Percentiles rank a stretch among this genome's conserved stretches.
Evolutionary conservation across 805 yeast genomes (phyloP).

Genomic region (Cyberlindnera americana): DNA sequence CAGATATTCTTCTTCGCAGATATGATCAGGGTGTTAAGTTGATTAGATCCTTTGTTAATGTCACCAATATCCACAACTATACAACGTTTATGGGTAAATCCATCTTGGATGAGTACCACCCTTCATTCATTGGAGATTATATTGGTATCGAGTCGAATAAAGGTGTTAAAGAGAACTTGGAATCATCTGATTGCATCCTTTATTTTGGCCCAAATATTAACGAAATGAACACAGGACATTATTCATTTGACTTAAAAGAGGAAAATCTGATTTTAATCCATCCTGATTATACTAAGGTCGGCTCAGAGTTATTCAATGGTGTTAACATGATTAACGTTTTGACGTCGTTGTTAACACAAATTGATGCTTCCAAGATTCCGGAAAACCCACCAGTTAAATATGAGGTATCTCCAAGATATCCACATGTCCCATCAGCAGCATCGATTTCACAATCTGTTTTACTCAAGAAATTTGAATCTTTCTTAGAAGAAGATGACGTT

Average conservation of each 20-base stretch:
- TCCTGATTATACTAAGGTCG: constrained; percentile 50
- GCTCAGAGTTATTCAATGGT: constrained; percentile 36
- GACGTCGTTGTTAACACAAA: constrained; percentile 34
- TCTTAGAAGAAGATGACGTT: constrained; percentile 59
- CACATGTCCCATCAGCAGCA: constrained; percentile 27
- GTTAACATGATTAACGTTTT: constrained; percentile 51
- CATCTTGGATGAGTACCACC: constrained; percentile 63
- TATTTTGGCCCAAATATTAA: constrained; percentile 65
- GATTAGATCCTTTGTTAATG: constrained; percentile 45
- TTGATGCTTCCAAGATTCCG: constrained; percentile 33
- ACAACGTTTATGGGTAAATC: constrained; percentile 71
- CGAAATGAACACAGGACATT: constrained; percentile 70
- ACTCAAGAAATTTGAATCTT: constrained; percentile 37
- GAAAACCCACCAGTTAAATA: constrained; percentile 10
- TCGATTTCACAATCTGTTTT: constrained; percentile 45
- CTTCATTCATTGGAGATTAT: constrained; percentile 67
- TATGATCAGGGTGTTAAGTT: constrained; percentile 42
- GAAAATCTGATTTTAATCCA: constrained; percentile 46
- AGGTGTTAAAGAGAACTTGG: constrained; percentile 45
- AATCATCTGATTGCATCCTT: constrained; percentile 62
- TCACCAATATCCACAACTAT: constrained; percentile 48
- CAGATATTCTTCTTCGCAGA: constrained; percentile 68
- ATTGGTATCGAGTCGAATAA: constrained; percentile 54
- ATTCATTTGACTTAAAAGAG: constrained; percentile 43
- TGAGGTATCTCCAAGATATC: constrained; percentile 23